Evolutionary conservation across 805 yeast species (phyloP).

Genomic region (Starmerella bombicola): DNA sequence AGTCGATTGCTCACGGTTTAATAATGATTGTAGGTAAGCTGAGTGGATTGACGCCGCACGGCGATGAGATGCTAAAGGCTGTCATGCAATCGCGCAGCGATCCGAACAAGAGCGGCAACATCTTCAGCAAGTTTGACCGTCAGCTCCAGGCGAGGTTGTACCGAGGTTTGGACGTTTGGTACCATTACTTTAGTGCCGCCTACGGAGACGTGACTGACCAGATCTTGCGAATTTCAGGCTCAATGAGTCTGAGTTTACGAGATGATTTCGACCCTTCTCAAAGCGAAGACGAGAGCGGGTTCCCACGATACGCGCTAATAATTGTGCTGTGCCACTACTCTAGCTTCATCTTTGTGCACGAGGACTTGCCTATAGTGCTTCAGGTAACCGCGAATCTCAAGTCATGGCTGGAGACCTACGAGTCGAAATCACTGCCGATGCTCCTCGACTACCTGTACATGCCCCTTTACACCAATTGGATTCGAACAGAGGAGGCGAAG

Average conservation of each 20-base stretch:
- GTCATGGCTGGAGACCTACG: constrained; percentile 17
- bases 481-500: constrained; percentile 23
- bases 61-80: constrained; percentile 17
- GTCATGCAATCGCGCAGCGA: constrained; percentile 10
- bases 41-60: constrained; percentile 18
- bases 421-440: constrained; percentile 6
- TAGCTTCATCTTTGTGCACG: constrained; percentile 25
- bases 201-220: constrained; percentile 24
- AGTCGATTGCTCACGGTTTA: constrained; percentile 24
- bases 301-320: constrained; percentile 24
- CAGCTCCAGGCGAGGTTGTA: constrained; percentile 24
- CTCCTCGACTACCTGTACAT: constrained; percentile 24
- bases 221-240: constrained; percentile 19
- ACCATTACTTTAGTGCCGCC: constrained; percentile 22
- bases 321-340: constrained; percentile 25
- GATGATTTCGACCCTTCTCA: constrained; percentile 15
- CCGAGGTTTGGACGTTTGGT: constrained; percentile 28
- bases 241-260: constrained; percentile 17
- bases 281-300: constrained; percentile 14
- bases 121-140: constrained; percentile 19
- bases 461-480: constrained; percentile 25
- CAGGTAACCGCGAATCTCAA: constrained; percentile 23
- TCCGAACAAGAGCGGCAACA: constrained; percentile 3
- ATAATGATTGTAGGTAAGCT: constrained; percentile 22
- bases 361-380: constrained; percentile 26